Percentiles rank a stretch among this genome's conserved stretches.
phyloP scores from a whole-genome alignment of 768 basidiomycete genomes.

The Strobilomyces dryophilus region DNA sequence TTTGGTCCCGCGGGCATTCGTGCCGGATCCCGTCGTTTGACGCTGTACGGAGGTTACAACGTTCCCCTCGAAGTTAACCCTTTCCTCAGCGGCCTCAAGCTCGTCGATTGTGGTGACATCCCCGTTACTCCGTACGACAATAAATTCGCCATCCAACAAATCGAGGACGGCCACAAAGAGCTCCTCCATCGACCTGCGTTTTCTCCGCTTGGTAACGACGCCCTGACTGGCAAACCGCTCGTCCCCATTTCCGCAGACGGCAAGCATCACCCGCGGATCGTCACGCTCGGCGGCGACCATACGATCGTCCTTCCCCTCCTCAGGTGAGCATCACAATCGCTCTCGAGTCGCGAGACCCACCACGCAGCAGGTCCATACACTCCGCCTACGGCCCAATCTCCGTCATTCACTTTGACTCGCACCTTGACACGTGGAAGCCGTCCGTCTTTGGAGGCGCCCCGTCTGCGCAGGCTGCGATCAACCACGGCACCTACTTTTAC shows the following conservation, averaged over 20 bases:
- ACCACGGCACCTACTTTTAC: constrained; percentile 90
- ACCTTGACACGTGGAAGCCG: constrained; percentile 79
- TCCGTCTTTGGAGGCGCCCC: constrained; percentile 72
- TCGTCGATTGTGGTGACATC: constrained; percentile 79
- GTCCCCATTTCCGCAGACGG: constrained; percentile 63
- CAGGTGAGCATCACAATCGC: constrained; percentile 13
- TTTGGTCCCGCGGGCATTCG: constrained; percentile 86
- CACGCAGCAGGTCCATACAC: constrained; percentile 55
- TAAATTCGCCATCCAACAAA: constrained; percentile 66
- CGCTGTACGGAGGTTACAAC: constrained; percentile 75
- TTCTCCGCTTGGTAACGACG: constrained; percentile 61
- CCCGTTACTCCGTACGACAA: constrained; percentile 80
- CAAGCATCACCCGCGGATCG: constrained; percentile 69
- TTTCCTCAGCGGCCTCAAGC: constrained; percentile 59
- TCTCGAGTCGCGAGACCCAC: not conserved
- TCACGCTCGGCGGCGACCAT: constrained; percentile 87
- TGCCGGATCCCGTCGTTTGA: constrained; percentile 70
- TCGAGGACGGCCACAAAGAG: constrained; percentile 66
- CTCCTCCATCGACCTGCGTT: constrained; percentile 62
- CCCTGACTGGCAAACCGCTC: constrained; percentile 52
- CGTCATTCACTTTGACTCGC: constrained; percentile 86
- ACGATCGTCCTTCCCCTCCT: constrained; percentile 68
- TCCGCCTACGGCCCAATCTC: constrained; percentile 76
- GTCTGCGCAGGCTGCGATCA: constrained; percentile 68
- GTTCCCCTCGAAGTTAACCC: constrained; percentile 72